A percentile compares a stretch with the other conserved stretches of the same genome.
These are phyloP conservation scores for Plectosphaerella sp. DNA, from an alignment of 2,329 filamentous ascomycete species.

Conservation along the genomic window DNA sequence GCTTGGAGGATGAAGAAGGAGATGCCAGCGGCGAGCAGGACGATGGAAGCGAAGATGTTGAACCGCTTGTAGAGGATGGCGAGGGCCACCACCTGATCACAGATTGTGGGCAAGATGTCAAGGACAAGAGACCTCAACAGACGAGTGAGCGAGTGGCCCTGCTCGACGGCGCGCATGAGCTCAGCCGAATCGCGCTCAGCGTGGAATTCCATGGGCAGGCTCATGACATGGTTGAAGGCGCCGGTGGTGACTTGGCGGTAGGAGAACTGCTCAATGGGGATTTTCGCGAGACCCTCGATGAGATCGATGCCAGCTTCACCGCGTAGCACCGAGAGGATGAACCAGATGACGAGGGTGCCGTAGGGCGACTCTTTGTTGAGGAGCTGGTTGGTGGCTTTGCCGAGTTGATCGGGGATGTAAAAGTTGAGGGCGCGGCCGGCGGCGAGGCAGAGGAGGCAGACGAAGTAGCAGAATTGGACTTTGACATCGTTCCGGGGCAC, in stretches of 20 bases:
- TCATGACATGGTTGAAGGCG: conserved; percentile 64
- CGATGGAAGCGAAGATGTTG: conserved; percentile 50
- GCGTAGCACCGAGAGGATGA: conserved; percentile 1
- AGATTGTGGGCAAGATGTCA: conserved; percentile 54
- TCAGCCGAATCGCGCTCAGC: conserved; percentile 60
- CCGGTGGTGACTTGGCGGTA: conserved; percentile 54
- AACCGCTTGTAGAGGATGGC: conserved; percentile 58
- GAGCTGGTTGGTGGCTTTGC: conserved; percentile 22
- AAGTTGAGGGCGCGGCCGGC: conserved; percentile 21
- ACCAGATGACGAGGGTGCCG: conserved; percentile 2
- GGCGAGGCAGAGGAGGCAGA: conserved; percentile 17
- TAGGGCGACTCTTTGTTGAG: conserved; percentile 8
- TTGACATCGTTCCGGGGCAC: conserved; percentile 22
- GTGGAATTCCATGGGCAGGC: conserved; percentile 68
- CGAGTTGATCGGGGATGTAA: conserved; percentile 24
- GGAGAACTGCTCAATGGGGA: conserved; percentile 29
- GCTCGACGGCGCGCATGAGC: conserved; percentile 59
- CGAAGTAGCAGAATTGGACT: conserved; percentile 21
- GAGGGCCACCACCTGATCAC: conserved; percentile 59
- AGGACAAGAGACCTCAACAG: conserved; percentile 58
- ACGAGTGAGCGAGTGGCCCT: conserved; percentile 55
- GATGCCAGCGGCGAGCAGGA: conserved; percentile 20
- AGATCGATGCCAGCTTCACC: conserved; percentile 8
- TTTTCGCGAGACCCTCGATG: conserved; percentile 20
- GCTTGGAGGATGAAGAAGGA: conserved; percentile 18